A percentile compares a stretch with the other conserved stretches of the same genome.
These are phyloP conservation scores for Pilatotrama ljubarskyi DNA, from an alignment of 768 basidiomycete species.

Conservation along the genomic window DNA sequence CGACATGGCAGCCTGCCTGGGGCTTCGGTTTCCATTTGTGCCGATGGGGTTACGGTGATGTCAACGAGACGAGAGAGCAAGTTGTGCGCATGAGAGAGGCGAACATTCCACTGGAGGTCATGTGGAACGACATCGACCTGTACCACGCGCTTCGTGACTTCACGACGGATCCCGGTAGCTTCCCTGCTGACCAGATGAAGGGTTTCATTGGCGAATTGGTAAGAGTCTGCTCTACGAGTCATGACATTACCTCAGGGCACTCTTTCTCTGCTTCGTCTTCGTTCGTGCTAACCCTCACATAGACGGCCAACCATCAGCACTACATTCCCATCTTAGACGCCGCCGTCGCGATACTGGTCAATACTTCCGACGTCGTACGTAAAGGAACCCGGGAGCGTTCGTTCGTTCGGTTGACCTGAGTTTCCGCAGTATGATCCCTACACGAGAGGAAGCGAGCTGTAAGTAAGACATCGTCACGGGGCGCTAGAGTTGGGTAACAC, in stretches of 20 bases:
- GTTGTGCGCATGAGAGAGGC: slow-evolving; percentile 63
- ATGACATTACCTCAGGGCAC: background rate
- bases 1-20: slow-evolving; percentile 74
- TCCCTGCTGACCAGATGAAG: slow-evolving; percentile 53
- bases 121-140: slow-evolving; percentile 80
- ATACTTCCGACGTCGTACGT: slow-evolving; percentile 62
- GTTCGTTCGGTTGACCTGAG: background rate
- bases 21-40: slow-evolving; percentile 80
- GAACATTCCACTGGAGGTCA: slow-evolving; percentile 78
- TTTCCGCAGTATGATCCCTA: slow-evolving; percentile 63
- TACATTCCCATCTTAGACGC: slow-evolving; percentile 74
- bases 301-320: slow-evolving; percentile 50
- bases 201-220: slow-evolving; percentile 60
- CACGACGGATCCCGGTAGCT: slow-evolving; percentile 64
- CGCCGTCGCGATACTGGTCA: slow-evolving; percentile 56
- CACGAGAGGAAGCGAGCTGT: slow-evolving; percentile 59
- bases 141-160: slow-evolving; percentile 71
- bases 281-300: background rate
- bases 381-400: background rate
- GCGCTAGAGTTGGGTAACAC: background rate
- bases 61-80: slow-evolving; percentile 57
- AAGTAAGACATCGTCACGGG: slow-evolving; percentile 20
- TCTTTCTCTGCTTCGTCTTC: background rate
- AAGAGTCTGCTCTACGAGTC: slow-evolving; percentile 25
- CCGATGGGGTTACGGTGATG: slow-evolving; percentile 53